Conservation (phyloP, 306 rosid genomes). For the Vigna hirtella region DNA sequence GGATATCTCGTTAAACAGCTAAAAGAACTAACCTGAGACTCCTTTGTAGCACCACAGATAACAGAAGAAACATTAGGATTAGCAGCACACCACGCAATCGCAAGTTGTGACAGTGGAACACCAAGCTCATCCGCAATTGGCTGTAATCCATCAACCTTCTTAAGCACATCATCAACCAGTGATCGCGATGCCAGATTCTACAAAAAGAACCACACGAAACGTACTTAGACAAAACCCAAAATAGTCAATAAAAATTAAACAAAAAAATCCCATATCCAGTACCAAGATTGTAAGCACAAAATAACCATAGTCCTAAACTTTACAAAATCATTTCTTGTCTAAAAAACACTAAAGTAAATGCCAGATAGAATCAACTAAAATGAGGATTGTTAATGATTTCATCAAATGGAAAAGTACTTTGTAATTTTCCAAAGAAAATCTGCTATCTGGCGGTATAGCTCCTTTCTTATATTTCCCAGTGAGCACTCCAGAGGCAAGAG, state of each 20-base stretch:
- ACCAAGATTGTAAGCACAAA: not conserved
- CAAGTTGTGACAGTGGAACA: slow-evolving; percentile 86
- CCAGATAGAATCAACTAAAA: not conserved
- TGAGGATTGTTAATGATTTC: not conserved
- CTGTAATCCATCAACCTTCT: slow-evolving; percentile 84
- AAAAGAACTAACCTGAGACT: slow-evolving; percentile 83
- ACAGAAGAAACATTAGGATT: slow-evolving; percentile 97
- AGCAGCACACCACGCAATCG: slow-evolving; percentile 97
- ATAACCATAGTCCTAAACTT: not conserved
- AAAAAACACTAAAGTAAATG: not conserved
- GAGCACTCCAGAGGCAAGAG: slow-evolving; percentile 96
- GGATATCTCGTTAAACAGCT: not conserved
- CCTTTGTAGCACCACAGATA: slow-evolving; percentile 95
- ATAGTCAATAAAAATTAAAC: not conserved
- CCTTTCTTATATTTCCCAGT: slow-evolving; percentile 96
- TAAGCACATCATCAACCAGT: slow-evolving; percentile 82
- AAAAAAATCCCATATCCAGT: not conserved
- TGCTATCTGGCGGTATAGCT: slow-evolving; percentile 81
- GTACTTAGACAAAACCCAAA: slow-evolving; percentile 11
- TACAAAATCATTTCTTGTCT: not conserved
- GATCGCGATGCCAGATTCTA: slow-evolving; percentile 92
- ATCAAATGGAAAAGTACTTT: slow-evolving; percentile 53
- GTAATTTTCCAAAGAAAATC: slow-evolving; percentile 94
- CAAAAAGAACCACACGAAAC: slow-evolving; percentile 34
- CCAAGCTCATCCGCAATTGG: slow-evolving; percentile 97